These are phyloP conservation scores for Cylindrotheca closterium DNA, from an alignment of 108 stramenopile genomes.

Conservation along the genomic window DNA sequence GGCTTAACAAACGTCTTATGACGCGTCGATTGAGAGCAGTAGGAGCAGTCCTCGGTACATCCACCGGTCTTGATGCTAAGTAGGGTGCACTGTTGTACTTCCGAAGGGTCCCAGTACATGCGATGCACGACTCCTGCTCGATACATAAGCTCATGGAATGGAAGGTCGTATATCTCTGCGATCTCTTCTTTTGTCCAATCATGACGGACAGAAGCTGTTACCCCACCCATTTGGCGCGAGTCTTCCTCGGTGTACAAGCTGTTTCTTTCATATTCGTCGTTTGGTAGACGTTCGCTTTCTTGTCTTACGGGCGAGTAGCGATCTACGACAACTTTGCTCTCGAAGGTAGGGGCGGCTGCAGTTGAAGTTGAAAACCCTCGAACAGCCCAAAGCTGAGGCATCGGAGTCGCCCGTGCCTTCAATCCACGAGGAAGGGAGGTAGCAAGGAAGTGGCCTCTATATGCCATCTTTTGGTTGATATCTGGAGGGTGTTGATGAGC, in stretches of 20 bases:
- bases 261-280: slow-evolving; percentile 76
- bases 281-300: slow-evolving; percentile 48
- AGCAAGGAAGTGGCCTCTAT: neutral
- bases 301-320: slow-evolving; percentile 17
- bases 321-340: slow-evolving; percentile 21
- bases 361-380: no score
- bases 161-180: slow-evolving; percentile 84
- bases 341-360: slow-evolving; percentile 17
- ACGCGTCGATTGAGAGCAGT: slow-evolving; percentile 93
- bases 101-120: slow-evolving; percentile 96
- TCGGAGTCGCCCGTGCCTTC: neutral
- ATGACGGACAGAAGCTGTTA: slow-evolving; percentile 76
- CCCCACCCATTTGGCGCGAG: slow-evolving; percentile 66
- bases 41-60: slow-evolving; percentile 97
- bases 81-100: slow-evolving; percentile 97
- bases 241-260: slow-evolving; percentile 65
- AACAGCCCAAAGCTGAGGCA: slow-evolving; percentile 1
- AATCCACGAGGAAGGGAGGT: slow-evolving; percentile 5
- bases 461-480: slow-evolving; percentile 7
- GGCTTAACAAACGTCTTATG: slow-evolving; percentile 99
- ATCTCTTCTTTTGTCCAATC: slow-evolving; percentile 95
- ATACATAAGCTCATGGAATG: slow-evolving; percentile 97
- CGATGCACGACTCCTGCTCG: slow-evolving; percentile 92
- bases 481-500: neutral
- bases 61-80: slow-evolving; percentile 98